Conservation (phyloP, 371 early-diverging fungal species). For the Basidiobolus meristosporus region DNA sequence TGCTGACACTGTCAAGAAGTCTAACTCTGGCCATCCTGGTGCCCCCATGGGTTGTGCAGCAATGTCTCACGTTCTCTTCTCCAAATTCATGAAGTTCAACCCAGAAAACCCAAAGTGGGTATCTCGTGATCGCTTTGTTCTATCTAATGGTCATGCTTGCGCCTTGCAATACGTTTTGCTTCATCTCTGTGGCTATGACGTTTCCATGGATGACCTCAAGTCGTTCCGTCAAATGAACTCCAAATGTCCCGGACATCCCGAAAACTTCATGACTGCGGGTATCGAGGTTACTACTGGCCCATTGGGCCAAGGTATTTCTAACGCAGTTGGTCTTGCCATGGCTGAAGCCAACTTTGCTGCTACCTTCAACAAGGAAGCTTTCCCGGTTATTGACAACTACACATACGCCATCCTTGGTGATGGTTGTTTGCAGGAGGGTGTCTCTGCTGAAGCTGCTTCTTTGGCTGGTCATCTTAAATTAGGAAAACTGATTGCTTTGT, state of each 20-base stretch:
- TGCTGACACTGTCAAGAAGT: slow-evolving; percentile 86
- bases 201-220: slow-evolving; percentile 87
- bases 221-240: slow-evolving; percentile 79
- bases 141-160: slow-evolving; percentile 98
- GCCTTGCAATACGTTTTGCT: slow-evolving; percentile 85
- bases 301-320: slow-evolving; percentile 94
- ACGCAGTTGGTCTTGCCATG: slow-evolving; percentile 94
- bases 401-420: slow-evolving; percentile 90
- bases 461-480: slow-evolving; percentile 93
- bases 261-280: slow-evolving; percentile 64
- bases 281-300: slow-evolving; percentile 99
- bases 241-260: slow-evolving; percentile 91
- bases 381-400: slow-evolving; percentile 64
- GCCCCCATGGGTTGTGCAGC: slow-evolving; percentile 98
- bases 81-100: slow-evolving; percentile 59
- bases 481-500: slow-evolving; percentile 90
- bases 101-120: slow-evolving; percentile 78
- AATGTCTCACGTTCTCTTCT: slow-evolving; percentile 87
- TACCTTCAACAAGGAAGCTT: slow-evolving; percentile 75
- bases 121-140: slow-evolving; percentile 94
- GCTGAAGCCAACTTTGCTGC: slow-evolving; percentile 80
- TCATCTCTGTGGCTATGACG: slow-evolving; percentile 77
- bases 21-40: slow-evolving; percentile 97
- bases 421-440: slow-evolving; percentile 99
- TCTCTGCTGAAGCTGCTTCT: slow-evolving; percentile 87